phyloP scores from a whole-genome alignment of 2,329 filamentous ascomycete genomes.

The Paramyrothecium roridum region DNA sequence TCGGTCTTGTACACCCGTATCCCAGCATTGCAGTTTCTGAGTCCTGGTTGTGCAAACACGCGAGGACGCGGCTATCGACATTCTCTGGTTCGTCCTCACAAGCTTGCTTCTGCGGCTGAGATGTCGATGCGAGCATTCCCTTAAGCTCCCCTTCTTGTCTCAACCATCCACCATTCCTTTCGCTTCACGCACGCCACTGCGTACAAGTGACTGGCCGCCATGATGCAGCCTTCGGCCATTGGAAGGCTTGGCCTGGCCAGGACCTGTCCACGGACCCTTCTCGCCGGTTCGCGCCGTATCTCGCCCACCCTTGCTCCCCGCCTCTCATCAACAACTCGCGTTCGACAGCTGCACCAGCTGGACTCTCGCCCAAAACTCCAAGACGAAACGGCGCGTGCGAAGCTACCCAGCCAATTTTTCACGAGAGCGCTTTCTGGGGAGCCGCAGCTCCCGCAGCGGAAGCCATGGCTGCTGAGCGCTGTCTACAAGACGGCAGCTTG shows the following conservation, averaged over 20 bases:
- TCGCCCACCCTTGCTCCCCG: constrained; percentile 8
- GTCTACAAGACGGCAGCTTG: constrained; percentile 62
- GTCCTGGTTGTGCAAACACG: no score
- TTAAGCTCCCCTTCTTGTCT: background rate
- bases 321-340: background rate
- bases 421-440: constrained; percentile 47
- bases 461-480: constrained; percentile 51
- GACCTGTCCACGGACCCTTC: background rate
- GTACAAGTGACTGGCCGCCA: background rate
- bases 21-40: no score
- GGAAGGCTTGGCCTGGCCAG: background rate
- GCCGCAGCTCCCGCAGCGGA: constrained; percentile 46
- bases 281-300: background rate
- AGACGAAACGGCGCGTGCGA: constrained; percentile 2
- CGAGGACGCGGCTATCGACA: no score
- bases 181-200: background rate
- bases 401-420: constrained; percentile 18
- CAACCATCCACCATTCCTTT: background rate
- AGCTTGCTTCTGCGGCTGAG: no score
- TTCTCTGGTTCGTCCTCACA: no score
- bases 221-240: background rate
- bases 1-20: no score
- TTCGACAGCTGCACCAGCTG: background rate
- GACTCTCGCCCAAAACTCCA: background rate
- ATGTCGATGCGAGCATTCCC: background rate